A percentile compares a stretch with the other conserved stretches of the same genome.
Evolutionary conservation across 1,139 yeast species (phyloP).

Genomic region (Kodamaea ohmeri): DNA sequence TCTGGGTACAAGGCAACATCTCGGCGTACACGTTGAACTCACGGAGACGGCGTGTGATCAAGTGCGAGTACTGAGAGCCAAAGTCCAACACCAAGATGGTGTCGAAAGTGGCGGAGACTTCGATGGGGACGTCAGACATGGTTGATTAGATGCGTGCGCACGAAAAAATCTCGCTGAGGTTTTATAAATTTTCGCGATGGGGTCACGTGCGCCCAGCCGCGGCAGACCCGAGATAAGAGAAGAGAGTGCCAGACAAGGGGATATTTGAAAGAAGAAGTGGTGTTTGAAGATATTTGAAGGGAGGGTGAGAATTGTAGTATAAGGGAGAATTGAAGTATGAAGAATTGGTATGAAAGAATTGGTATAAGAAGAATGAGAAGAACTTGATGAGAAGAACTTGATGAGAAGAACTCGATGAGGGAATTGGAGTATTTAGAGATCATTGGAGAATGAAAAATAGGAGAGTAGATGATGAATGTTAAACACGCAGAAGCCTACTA

Average conservation of each 20-base stretch:
- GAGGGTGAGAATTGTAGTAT: too few relatives aligned
- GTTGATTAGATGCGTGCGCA: neutral
- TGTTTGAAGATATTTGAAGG: too few relatives aligned
- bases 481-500: too few relatives aligned
- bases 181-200: constrained; percentile 6
- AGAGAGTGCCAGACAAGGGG: too few relatives aligned
- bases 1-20: constrained; percentile 98
- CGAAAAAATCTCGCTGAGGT: constrained; percentile 1
- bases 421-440: too few relatives aligned
- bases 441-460: too few relatives aligned
- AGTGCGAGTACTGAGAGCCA: constrained; percentile 97
- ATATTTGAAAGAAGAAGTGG: neutral
- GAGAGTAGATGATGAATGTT: too few relatives aligned
- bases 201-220: constrained; percentile 6
- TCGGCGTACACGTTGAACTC: constrained; percentile 98
- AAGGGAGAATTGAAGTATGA: too few relatives aligned
- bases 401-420: too few relatives aligned
- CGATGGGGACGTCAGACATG: constrained; percentile 40
- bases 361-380: too few relatives aligned
- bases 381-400: too few relatives aligned
- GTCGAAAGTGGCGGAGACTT: constrained; percentile 85
- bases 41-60: constrained; percentile 95
- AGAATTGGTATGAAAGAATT: too few relatives aligned
- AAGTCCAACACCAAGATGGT: constrained; percentile 96
- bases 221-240: neutral